These are phyloP conservation scores for Mycena maculata DNA, from an alignment of 768 basidiomycete species.

Conservation along the genomic window DNA sequence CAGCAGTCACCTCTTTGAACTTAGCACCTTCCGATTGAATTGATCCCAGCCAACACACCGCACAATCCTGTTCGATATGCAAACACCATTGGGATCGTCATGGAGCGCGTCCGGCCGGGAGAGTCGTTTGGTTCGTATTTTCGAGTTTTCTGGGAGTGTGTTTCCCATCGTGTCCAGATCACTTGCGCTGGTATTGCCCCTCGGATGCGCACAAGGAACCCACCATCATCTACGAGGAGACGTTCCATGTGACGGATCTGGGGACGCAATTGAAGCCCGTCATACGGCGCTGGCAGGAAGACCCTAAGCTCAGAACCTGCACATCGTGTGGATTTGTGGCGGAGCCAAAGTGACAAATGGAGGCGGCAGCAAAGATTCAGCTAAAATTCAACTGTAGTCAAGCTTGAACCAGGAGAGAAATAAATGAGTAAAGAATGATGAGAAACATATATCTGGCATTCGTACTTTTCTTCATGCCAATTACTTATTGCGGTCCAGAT, in stretches of 20 bases:
- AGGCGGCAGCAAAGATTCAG: too few relatives aligned
- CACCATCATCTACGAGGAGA: slow-evolving; percentile 82
- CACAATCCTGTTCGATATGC: slow-evolving; percentile 95
- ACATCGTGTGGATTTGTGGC: slow-evolving; percentile 74
- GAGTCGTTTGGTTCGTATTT: slow-evolving; percentile 72
- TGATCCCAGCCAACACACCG: slow-evolving; percentile 83
- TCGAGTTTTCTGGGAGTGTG: background rate
- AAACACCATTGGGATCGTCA: slow-evolving; percentile 92
- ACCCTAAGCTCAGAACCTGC: slow-evolving; percentile 75
- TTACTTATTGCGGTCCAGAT: too few relatives aligned
- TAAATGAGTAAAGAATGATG: too few relatives aligned
- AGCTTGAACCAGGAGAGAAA: too few relatives aligned
- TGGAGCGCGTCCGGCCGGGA: slow-evolving; percentile 87
- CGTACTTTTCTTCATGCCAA: too few relatives aligned
- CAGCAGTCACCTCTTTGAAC: slow-evolving; percentile 31
- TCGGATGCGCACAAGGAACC: slow-evolving; percentile 68
- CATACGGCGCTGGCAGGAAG: slow-evolving; percentile 66
- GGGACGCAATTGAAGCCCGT: slow-evolving; percentile 94
- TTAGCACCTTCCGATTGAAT: background rate
- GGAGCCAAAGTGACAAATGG: background rate
- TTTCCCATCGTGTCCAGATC: slow-evolving; percentile 61
- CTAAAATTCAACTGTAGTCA: too few relatives aligned
- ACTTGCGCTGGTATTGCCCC: slow-evolving; percentile 92
- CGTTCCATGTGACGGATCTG: slow-evolving; percentile 89
- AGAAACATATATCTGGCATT: too few relatives aligned